Percentiles rank a stretch among this genome's conserved stretches.
Conservation (phyloP, 1,139 yeast species). For the Diutina ranongensis region DNA sequence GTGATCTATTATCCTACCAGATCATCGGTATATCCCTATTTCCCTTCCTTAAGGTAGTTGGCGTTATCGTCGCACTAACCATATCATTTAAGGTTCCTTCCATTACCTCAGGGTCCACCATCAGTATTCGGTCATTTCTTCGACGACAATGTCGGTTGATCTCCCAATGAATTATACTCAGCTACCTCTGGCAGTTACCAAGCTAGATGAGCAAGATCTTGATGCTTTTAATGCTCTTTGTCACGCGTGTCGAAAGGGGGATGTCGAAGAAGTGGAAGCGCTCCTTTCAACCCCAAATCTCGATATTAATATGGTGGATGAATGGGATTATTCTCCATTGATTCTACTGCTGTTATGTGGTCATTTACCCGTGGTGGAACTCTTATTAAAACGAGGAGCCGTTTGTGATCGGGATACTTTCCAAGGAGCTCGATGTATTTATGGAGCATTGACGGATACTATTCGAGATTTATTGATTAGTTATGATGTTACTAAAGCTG, state of each 20-base stretch:
- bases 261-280: slow-evolving; percentile 49
- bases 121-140: too few relatives aligned
- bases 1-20: too few relatives aligned
- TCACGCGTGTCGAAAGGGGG: slow-evolving; percentile 60
- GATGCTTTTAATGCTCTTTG: slow-evolving; percentile 34
- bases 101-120: too few relatives aligned
- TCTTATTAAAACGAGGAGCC: slow-evolving; percentile 54
- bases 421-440: slow-evolving; percentile 70
- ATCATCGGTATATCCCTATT: too few relatives aligned
- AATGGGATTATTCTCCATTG: slow-evolving; percentile 66
- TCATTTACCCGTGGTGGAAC: slow-evolving; percentile 47
- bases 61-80: too few relatives aligned
- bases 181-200: slow-evolving; percentile 2
- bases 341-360: slow-evolving; percentile 69
- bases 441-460: slow-evolving; percentile 62
- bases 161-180: background rate
- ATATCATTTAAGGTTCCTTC: too few relatives aligned
- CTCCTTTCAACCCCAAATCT: slow-evolving; percentile 41
- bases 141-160: background rate
- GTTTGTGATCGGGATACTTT: slow-evolving; percentile 69
- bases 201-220: background rate
- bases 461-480: slow-evolving; percentile 48
- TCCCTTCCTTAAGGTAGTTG: too few relatives aligned
- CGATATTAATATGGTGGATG: slow-evolving; percentile 52
- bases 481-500: slow-evolving; percentile 58